These are phyloP conservation scores for Cladosporium sp. DNA, from an alignment of 2,329 filamentous ascomycete genomes.

Conservation along the genomic window DNA sequence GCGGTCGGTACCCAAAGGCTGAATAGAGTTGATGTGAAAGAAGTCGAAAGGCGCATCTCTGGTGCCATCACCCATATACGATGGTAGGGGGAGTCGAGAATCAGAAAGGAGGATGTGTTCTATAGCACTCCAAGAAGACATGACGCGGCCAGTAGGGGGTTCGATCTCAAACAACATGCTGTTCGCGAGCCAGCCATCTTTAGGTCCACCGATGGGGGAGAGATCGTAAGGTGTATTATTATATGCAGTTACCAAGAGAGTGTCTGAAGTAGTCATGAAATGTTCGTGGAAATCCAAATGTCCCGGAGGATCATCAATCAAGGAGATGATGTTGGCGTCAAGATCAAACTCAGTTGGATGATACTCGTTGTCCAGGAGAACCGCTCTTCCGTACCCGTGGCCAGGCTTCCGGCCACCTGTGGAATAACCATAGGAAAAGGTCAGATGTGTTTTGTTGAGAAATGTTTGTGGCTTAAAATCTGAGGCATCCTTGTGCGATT, in stretches of 20 bases:
- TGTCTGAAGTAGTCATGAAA: conserved; percentile 26
- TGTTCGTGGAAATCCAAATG: conserved; percentile 33
- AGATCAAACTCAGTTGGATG: conserved; percentile 13
- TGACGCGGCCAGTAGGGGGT: conserved; percentile 34
- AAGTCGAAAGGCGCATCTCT: conserved; percentile 20
- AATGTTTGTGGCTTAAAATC: conserved; percentile 19
- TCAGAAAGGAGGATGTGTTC: conserved; percentile 27
- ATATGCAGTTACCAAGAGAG: conserved; percentile 29
- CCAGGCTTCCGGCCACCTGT: conserved; percentile 18
- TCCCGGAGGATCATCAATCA: conserved; percentile 3
- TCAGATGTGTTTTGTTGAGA: conserved; percentile 16
- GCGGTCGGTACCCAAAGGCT: conserved; percentile 21
- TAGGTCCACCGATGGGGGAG: conserved; percentile 29
- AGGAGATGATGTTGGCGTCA: conserved; percentile 13
- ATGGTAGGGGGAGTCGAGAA: conserved; percentile 15
- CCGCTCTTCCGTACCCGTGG: conserved; percentile 23
- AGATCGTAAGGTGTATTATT: conserved; percentile 31
- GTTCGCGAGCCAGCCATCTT: conserved; percentile 34
- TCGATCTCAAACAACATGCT: conserved; percentile 42
- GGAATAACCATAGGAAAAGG: conserved; percentile 20
- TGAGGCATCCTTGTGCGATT: conserved; percentile 13
- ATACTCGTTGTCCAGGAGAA: conserved; percentile 20
- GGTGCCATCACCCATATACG: conserved; percentile 10
- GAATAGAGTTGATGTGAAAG: conserved; percentile 28
- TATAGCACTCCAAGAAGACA: conserved; percentile 40